Percentiles rank a stretch among this genome's conserved stretches.
Conservation (phyloP, 75 land plant species). For the Sequoia sempervirens region DNA sequence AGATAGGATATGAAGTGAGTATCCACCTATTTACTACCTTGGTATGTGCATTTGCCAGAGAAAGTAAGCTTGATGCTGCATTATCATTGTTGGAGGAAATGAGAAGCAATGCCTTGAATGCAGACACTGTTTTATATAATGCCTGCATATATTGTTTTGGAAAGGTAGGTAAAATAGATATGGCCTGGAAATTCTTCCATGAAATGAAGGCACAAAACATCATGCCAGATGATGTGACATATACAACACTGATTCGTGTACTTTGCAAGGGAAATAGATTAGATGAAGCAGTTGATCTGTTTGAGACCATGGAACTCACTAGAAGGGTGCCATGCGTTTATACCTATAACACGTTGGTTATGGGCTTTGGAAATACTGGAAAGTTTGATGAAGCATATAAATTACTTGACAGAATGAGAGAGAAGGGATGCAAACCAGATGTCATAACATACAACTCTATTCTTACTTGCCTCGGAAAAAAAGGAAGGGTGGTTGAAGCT, state of each 20-base stretch:
- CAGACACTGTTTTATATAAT: constrained; percentile 67
- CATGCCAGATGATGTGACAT: constrained; percentile 72
- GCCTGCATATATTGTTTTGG: constrained; percentile 82
- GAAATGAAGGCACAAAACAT: constrained; percentile 63
- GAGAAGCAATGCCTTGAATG: constrained; percentile 55
- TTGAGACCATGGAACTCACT: constrained; percentile 60
- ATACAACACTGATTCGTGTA: constrained; percentile 66
- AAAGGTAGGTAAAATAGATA: constrained; percentile 72
- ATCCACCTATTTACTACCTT: constrained; percentile 58
- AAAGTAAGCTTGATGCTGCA: constrained; percentile 61
- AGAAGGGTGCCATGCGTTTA: constrained; percentile 53
- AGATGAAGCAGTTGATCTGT: constrained; percentile 61
- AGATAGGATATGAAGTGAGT: constrained; percentile 65
- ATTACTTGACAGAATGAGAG: constrained; percentile 54
- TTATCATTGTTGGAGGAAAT: constrained; percentile 60
- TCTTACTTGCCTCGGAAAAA: constrained; percentile 64
- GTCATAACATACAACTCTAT: constrained; percentile 58
- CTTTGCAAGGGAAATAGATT: constrained; percentile 50
- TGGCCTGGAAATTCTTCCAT: constrained; percentile 80
- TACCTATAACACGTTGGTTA: constrained; percentile 88
- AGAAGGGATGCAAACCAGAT: constrained; percentile 72
- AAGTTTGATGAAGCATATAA: constrained; percentile 70
- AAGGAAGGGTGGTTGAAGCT: constrained; percentile 50
- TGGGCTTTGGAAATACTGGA: constrained; percentile 81
- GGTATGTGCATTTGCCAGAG: constrained; percentile 57